Evolutionary conservation across 768 basidiomycete species (phyloP).

Genomic region (Macrocybe gigantea): DNA sequence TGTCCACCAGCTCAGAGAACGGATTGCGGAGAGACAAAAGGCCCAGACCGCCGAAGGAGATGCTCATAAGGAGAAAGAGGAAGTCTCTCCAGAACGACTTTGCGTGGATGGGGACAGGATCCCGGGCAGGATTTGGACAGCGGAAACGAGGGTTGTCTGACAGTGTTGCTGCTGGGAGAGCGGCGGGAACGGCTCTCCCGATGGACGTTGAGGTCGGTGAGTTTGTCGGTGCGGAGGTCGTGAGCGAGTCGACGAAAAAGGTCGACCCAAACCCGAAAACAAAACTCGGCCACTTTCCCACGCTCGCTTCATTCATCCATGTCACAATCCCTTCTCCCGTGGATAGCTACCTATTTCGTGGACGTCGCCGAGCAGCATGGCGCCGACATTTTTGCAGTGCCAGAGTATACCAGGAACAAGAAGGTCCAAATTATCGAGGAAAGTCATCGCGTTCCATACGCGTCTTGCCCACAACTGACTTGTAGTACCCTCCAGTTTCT

Average conservation of each 20-base stretch:
- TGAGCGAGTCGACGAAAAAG: constrained; percentile 10
- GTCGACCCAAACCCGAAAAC: constrained; percentile 4
- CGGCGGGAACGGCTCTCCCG: constrained; percentile 15
- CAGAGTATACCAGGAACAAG: constrained; percentile 29
- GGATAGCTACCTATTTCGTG: constrained; percentile 53
- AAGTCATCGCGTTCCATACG: constrained; percentile 1
- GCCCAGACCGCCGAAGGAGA: constrained; percentile 58
- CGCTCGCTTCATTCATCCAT: constrained; percentile 13
- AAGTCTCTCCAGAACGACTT: constrained; percentile 37
- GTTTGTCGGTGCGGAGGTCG: constrained; percentile 6
- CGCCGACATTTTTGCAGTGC: constrained; percentile 30
- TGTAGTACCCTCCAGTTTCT: constrained; percentile 39
- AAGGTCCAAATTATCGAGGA: constrained; percentile 61
- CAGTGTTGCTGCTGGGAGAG: constrained; percentile 33
- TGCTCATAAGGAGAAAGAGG: constrained; percentile 54
- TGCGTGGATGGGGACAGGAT: constrained; percentile 26
- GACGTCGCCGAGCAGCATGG: constrained; percentile 47
- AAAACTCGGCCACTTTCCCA: constrained; percentile 3
- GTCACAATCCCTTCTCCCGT: constrained; percentile 38
- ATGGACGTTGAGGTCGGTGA: not conserved
- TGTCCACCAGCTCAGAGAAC: constrained; percentile 42
- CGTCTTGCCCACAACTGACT: not conserved
- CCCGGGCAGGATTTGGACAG: constrained; percentile 26
- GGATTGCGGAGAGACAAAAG: constrained; percentile 55
- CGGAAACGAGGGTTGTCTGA: constrained; percentile 25